Conservation (phyloP, 148 eudicot genomes). For the Fagopyrum esculentum region DNA sequence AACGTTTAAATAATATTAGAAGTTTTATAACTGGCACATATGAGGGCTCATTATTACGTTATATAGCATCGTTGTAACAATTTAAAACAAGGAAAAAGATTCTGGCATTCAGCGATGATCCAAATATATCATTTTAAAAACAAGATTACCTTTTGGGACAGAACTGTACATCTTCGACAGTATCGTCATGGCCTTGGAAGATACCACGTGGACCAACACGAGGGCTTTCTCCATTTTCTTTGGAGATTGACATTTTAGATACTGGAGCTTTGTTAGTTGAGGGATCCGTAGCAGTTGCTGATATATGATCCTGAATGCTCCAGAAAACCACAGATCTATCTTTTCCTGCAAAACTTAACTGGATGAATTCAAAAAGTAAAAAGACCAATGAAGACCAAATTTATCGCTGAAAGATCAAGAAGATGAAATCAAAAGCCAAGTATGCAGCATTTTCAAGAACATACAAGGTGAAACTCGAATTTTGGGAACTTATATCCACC, state of each 20-base stretch:
- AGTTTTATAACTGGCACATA: not conserved
- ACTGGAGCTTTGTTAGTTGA: slow-evolving; percentile 48
- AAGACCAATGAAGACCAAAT: not conserved
- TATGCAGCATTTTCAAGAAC: not conserved
- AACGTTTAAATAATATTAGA: not conserved
- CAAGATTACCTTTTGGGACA: slow-evolving; percentile 78
- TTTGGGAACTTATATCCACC: not conserved
- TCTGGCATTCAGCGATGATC: not conserved
- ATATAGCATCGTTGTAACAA: not conserved
- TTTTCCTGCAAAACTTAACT: slow-evolving; percentile 45
- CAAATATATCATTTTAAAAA: not conserved
- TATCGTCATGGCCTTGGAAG: slow-evolving; percentile 82
- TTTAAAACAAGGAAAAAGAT: not conserved
- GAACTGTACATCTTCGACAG: slow-evolving; percentile 97
- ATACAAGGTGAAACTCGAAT: not conserved
- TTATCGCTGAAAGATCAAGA: not conserved
- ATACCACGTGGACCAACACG: slow-evolving; percentile 80
- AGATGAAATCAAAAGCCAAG: not conserved
- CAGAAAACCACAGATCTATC: slow-evolving; percentile 84
- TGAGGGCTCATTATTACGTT: not conserved
- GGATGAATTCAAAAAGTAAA: slow-evolving; percentile 10
- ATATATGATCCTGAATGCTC: slow-evolving; percentile 93
- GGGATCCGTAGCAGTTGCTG: slow-evolving; percentile 55
- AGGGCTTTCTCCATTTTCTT: slow-evolving; percentile 60
- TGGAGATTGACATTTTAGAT: slow-evolving; percentile 50